Percentiles rank a stretch among this genome's conserved stretches.
These are phyloP conservation scores for Russula sp. DNA, from an alignment of 768 basidiomycete species.

Conservation along the genomic window DNA sequence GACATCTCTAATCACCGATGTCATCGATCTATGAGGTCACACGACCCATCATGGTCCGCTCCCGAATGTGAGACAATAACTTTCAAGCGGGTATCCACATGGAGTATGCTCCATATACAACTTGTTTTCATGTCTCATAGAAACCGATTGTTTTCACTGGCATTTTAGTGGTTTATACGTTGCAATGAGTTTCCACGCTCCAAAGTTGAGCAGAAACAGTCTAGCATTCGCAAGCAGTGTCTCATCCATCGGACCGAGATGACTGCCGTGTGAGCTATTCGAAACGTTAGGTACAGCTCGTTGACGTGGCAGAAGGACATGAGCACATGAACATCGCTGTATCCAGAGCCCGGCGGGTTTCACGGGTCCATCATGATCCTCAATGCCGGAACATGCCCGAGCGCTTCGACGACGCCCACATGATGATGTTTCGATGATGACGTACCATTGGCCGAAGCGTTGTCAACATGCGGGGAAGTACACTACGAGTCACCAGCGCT, in stretches of 20 bases:
- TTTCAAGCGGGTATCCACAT: not conserved
- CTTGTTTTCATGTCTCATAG: not conserved
- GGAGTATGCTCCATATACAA: not conserved
- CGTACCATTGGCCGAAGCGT: not conserved
- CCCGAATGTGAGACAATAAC: not conserved
- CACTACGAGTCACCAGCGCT: too few species aligned
- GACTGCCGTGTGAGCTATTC: too few species aligned
- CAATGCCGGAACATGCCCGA: not conserved
- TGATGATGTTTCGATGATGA: not conserved
- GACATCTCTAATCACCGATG: not conserved
- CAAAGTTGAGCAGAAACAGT: too few species aligned
- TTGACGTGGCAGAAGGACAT: too few species aligned
- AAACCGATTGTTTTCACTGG: not conserved
- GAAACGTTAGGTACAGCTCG: too few species aligned
- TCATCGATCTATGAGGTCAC: constrained; percentile 3
- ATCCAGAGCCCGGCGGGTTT: too few species aligned
- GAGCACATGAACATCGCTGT: too few species aligned
- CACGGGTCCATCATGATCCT: not conserved
- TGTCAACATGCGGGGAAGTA: not conserved
- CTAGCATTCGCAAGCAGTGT: too few species aligned
- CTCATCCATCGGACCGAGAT: too few species aligned
- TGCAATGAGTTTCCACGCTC: too few species aligned
- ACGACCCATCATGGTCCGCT: constrained; percentile 1
- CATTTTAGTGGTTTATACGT: too few species aligned
- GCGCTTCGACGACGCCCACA: not conserved